Conservation (phyloP, 345 rosid genomes). For the Eucalyptus curtisii region DNA sequence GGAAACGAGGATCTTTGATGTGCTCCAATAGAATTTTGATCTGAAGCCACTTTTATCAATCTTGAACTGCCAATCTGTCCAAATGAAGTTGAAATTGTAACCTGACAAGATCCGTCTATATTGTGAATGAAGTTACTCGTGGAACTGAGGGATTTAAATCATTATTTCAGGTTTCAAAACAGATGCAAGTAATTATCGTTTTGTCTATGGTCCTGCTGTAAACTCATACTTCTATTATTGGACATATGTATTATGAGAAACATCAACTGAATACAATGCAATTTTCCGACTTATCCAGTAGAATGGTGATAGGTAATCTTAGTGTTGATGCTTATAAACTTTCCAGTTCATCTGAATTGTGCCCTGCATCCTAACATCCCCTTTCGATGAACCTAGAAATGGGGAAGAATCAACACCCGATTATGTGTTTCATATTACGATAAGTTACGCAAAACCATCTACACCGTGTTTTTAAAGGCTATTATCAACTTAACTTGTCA, state of each 20-base stretch:
- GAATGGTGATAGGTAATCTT: neutral
- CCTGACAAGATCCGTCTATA: neutral
- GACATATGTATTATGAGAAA: neutral
- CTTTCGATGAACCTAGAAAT: neutral
- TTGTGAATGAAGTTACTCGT: neutral
- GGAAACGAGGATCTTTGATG: conserved; percentile 12
- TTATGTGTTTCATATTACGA: neutral
- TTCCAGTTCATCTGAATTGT: neutral
- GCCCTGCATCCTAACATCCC: neutral
- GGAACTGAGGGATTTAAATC: neutral
- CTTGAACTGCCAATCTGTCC: conserved; percentile 16
- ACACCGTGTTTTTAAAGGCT: neutral
- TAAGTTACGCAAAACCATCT: neutral
- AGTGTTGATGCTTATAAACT: neutral
- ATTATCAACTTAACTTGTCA: neutral
- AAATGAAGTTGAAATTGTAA: conserved; percentile 1
- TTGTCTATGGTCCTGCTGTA: neutral
- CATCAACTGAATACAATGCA: neutral
- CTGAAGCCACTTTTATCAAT: conserved; percentile 3
- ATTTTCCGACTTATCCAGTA: neutral
- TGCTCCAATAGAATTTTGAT: neutral
- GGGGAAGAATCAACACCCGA: neutral
- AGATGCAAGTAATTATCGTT: neutral
- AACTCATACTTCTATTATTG: neutral
- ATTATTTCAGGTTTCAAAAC: neutral